Evolutionary conservation across 2,329 filamentous ascomycete genomes (phyloP).

Genomic region (Paecilomyces sp.): DNA sequence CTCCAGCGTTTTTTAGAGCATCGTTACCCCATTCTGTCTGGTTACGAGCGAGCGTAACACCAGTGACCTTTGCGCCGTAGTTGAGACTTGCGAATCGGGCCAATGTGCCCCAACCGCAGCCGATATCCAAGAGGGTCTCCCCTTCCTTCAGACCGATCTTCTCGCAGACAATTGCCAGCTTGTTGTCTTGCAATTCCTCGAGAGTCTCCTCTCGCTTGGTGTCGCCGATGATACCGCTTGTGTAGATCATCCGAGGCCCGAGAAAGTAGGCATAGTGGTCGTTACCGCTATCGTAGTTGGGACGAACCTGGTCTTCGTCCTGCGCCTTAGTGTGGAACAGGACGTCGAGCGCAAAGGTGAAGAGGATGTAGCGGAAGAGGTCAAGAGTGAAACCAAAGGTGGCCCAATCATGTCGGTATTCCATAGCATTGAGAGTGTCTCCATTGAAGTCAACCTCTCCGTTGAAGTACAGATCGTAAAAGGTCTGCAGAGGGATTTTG

Average conservation of each 20-base stretch:
- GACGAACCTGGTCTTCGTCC: slow-evolving; percentile 95
- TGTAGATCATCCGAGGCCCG: slow-evolving; percentile 98
- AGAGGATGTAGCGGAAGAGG: slow-evolving; percentile 81
- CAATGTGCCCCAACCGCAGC: slow-evolving; percentile 96
- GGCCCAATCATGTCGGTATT: slow-evolving; percentile 96
- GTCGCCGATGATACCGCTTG: slow-evolving; percentile 87
- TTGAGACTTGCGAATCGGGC: slow-evolving; percentile 87
- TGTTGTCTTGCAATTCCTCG: slow-evolving; percentile 96
- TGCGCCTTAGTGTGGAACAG: slow-evolving; percentile 89
- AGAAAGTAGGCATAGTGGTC: slow-evolving; percentile 99
- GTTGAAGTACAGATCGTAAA: slow-evolving; percentile 97
- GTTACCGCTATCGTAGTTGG: slow-evolving; percentile 95
- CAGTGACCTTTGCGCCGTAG: slow-evolving; percentile 78
- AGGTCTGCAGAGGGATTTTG: slow-evolving; percentile 61
- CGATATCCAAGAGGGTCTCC: slow-evolving; percentile 85
- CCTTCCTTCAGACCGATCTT: slow-evolving; percentile 80
- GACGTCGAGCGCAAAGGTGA: slow-evolving; percentile 79
- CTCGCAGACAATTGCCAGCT: slow-evolving; percentile 88
- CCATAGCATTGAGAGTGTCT: slow-evolving; percentile 78
- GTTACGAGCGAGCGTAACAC: slow-evolving; percentile 90
- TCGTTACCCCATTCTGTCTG: slow-evolving; percentile 96
- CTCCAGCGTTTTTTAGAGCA: slow-evolving; percentile 71
- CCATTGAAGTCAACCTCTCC: slow-evolving; percentile 93
- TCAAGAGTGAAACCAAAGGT: slow-evolving; percentile 83
- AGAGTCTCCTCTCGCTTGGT: slow-evolving; percentile 80